Evolutionary conservation across 495 filamentous ascomycete species (phyloP), one percentile per base, ranked within the genome.

Genomic region (Lichenothelia convexa): DNA sequence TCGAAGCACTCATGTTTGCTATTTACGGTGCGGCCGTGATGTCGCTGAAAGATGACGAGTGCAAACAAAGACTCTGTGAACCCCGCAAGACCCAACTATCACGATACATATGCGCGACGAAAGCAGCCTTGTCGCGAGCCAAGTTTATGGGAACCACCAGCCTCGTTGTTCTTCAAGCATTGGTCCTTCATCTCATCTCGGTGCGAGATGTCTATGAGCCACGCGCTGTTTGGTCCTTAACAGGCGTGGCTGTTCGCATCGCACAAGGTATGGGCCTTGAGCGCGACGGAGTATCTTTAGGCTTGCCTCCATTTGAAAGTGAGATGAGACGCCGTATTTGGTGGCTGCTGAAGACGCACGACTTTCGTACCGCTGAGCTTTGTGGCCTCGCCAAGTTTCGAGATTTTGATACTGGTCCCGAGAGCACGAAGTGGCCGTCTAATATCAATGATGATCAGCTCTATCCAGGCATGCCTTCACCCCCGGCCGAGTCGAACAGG

Each of bases 391-490:
- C n/a, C n/a, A n/a, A n/a, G n/a, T n/a, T n/a, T n/a, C n/a, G n/a
- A n/a, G 26, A 49, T 13, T 30, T 36, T 21, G 43, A 45, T 18
- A 36, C 40, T 18, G 37, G 38, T 12, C 47, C 45, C 7, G 22
- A 38, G 3, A 38, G 38, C 15, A 49, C 44, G 8, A 40, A 42
- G 23, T 21, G 27, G 27, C 46, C 46, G 1, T 18, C 40, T 13
- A 51, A 51, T 27, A 9, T 51, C 18, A 45, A 51, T 32, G 48
- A 51, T 20, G 24, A 21, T 18, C 45, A 51, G 21, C 17, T 51
- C 11, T 38, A 26, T 12, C 45, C 45, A 8, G 34, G 17, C 9
- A 13, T 26, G 5, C 32, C 20, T 12, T 6, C 19, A 5, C 7
- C 18, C 16, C 32, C 3, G n/a, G 24, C 20, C 11, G n/a, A n/a